These are phyloP conservation scores for Paspalum vaginatum DNA, from an alignment of 176 grass and related monocot species.

Conservation along the genomic window DNA sequence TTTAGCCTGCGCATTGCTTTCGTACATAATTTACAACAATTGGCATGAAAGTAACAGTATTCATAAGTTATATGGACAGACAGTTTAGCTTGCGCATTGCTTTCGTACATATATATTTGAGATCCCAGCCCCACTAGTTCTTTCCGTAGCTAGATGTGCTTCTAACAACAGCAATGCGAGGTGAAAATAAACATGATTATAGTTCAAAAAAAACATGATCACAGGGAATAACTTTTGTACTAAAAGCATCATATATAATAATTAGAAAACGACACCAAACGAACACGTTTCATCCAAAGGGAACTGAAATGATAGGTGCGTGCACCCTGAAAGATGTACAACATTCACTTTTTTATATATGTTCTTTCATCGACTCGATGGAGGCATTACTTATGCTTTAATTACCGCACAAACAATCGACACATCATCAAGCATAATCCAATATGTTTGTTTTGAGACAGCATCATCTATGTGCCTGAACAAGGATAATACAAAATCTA, in stretches of 20 bases:
- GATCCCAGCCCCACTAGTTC: background rate
- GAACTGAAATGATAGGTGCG: constrained; percentile 18
- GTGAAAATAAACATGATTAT: no score
- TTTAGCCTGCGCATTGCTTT: no score
- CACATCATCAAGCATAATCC: constrained; percentile 33
- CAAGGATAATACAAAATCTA: constrained; percentile 45
- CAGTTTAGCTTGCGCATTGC: background rate
- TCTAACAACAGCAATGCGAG: constrained; percentile 16
- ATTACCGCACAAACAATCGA: constrained; percentile 15
- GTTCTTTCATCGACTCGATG: constrained; percentile 5
- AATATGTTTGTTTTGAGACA: constrained; percentile 25
- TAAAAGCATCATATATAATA: constrained; percentile 37
- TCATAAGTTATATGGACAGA: background rate
- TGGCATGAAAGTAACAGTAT: constrained; percentile 1
- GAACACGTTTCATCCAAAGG: constrained; percentile 39
- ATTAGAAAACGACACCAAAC: constrained; percentile 24
- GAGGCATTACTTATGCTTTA: constrained; percentile 22
- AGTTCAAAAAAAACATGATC: no score
- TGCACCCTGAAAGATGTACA: constrained; percentile 35
- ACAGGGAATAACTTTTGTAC: constrained; percentile 29
- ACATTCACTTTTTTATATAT: constrained; percentile 12
- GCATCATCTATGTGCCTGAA: constrained; percentile 17
- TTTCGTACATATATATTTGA: background rate
- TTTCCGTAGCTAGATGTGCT: constrained; percentile 3
- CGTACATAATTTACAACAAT: no score